Evolutionary conservation across 225 moss, liverwort and hornwort species (phyloP).

Genomic region (Pseudoscleropodium purum): DNA sequence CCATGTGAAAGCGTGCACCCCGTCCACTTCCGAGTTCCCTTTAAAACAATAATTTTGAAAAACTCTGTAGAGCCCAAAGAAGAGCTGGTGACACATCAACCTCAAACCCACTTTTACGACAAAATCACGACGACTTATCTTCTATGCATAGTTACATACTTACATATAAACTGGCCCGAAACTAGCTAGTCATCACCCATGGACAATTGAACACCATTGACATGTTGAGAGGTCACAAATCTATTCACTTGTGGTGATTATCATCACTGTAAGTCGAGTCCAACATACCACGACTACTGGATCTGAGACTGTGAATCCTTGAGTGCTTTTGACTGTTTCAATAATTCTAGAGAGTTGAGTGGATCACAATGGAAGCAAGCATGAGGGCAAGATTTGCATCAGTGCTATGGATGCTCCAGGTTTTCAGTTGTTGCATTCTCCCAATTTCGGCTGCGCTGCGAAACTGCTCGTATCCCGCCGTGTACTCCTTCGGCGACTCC

Average conservation of each 20-base stretch:
- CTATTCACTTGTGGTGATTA: neutral
- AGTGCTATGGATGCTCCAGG: neutral
- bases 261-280: neutral
- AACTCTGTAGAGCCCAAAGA: neutral
- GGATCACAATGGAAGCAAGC: neutral
- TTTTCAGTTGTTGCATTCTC: neutral
- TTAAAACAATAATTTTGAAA: neutral
- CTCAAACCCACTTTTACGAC: neutral
- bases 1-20: neutral
- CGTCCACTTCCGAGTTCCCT: neutral
- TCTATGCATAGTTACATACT: neutral
- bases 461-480: slow-evolving; percentile 22
- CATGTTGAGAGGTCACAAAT: neutral
- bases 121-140: neutral
- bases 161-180: neutral
- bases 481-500: slow-evolving; percentile 26
- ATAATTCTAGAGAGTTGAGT: neutral
- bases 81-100: slow-evolving; percentile 1
- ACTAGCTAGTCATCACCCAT: neutral
- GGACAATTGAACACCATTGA: neutral
- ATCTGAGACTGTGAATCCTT: neutral
- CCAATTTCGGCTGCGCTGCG: neutral
- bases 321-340: neutral
- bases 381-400: neutral
- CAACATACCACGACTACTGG: neutral